phyloP scores from a whole-genome alignment of 2,329 filamentous ascomycete species.

The Massarina eburnea region DNA sequence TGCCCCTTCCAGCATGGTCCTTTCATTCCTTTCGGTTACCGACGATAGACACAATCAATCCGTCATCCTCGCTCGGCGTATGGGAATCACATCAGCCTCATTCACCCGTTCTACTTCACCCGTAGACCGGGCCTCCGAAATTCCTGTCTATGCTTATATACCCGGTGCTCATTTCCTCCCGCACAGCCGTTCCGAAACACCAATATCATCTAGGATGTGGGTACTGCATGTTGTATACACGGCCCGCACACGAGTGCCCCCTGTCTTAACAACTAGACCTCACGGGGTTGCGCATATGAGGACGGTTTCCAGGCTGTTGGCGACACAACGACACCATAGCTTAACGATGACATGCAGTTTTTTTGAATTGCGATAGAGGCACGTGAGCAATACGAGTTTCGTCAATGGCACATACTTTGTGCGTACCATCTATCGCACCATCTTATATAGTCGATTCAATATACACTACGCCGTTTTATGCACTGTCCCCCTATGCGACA shows the following conservation, averaged over 20 bases:
- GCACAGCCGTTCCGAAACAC: neutral
- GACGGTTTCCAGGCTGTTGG: neutral
- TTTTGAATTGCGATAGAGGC: neutral
- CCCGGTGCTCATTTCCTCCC: neutral
- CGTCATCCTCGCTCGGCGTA: slow-evolving; percentile 11
- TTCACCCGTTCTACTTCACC: slow-evolving; percentile 4
- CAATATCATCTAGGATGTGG: neutral
- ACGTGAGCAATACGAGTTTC: neutral
- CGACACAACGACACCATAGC: neutral
- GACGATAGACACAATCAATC: slow-evolving; percentile 8
- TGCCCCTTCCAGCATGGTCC: slow-evolving; percentile 1
- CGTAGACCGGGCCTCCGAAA: neutral
- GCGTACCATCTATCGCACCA: neutral
- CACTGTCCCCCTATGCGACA: neutral
- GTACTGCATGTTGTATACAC: neutral
- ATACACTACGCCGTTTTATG: neutral
- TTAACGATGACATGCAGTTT: neutral
- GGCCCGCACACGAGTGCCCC: neutral
- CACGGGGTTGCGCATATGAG: neutral
- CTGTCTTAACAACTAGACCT: neutral
- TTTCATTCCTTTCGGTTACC: slow-evolving; percentile 4
- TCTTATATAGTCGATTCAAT: neutral
- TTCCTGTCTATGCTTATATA: slow-evolving; percentile 3
- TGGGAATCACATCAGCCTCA: slow-evolving; percentile 9
- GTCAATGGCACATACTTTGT: neutral